These are phyloP conservation scores for Gamarada debralockiae DNA, from an alignment of 495 filamentous ascomycete genomes.

Conservation along the genomic window DNA sequence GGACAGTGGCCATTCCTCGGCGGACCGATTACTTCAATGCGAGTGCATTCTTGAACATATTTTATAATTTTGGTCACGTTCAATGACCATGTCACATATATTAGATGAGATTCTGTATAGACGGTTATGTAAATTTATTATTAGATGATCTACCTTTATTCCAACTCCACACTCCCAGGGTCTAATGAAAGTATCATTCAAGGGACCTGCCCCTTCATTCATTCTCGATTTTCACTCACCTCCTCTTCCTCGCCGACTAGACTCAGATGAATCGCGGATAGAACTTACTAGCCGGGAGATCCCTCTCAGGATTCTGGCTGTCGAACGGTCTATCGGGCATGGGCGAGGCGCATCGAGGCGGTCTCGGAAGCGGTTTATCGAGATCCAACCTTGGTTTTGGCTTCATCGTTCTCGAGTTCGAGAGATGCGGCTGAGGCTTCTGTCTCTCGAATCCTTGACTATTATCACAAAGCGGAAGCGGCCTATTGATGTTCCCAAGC, in stretches of 20 bases:
- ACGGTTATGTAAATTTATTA: no score
- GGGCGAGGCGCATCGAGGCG: not conserved
- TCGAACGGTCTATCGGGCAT: not conserved
- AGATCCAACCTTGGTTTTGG: not conserved
- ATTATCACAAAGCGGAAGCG: not conserved
- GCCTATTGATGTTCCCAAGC: not conserved
- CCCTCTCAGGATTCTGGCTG: not conserved
- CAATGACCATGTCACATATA: not conserved
- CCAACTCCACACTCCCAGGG: no score
- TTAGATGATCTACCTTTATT: no score
- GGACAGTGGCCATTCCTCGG: no score
- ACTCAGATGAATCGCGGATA: not conserved
- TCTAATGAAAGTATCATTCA: no score
- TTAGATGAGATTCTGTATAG: no score
- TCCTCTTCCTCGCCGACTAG: not conserved
- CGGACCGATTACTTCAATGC: no score
- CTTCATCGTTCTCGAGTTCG: no score
- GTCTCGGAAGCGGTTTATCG: not conserved
- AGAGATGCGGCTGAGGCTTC: no score
- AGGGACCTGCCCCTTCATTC: no score
- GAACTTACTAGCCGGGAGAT: not conserved
- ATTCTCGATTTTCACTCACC: not conserved
- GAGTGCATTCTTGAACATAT: not conserved
- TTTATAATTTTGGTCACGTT: not conserved
- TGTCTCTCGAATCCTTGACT: no score